Percentiles rank a stretch among this genome's conserved stretches.
These are phyloP conservation scores for Aspergillus novoparasiticus DNA, from an alignment of 2,329 filamentous ascomycete genomes.

Conservation along the genomic window DNA sequence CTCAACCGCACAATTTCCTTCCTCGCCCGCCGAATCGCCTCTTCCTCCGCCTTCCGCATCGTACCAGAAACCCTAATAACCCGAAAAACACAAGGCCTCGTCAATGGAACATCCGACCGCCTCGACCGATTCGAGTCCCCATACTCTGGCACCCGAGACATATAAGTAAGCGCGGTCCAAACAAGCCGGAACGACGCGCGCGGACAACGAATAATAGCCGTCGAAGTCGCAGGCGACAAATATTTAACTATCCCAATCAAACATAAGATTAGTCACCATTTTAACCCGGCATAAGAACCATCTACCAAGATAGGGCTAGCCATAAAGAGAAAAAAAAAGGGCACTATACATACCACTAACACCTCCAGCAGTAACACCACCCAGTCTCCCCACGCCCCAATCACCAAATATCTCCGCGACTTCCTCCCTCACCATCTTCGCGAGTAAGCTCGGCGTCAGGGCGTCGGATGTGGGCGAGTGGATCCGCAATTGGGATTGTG, in stretches of 20 bases:
- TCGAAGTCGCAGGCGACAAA: slow-evolving; percentile 86
- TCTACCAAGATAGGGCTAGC: neutral
- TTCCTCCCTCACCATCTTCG: slow-evolving; percentile 70
- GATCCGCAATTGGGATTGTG: slow-evolving; percentile 68
- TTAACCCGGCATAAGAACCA: neutral
- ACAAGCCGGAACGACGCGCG: slow-evolving; percentile 82
- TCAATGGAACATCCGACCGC: slow-evolving; percentile 24
- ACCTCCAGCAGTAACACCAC: slow-evolving; percentile 68
- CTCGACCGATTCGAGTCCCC: slow-evolving; percentile 33
- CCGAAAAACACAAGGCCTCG: slow-evolving; percentile 70
- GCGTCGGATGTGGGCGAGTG: slow-evolving; percentile 76
- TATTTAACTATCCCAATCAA: slow-evolving; percentile 72
- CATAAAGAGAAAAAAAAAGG: neutral
- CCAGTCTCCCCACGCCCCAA: slow-evolving; percentile 65
- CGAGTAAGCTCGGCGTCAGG: slow-evolving; percentile 66
- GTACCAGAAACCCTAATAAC: slow-evolving; percentile 90
- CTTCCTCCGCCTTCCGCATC: slow-evolving; percentile 87
- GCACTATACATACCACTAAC: slow-evolving; percentile 61
- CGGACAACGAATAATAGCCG: slow-evolving; percentile 83
- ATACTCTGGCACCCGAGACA: slow-evolving; percentile 69
- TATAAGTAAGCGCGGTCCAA: slow-evolving; percentile 85
- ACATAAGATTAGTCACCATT: neutral
- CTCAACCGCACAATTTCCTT: slow-evolving; percentile 69
- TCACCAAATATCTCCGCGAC: slow-evolving; percentile 80
- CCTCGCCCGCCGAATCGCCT: slow-evolving; percentile 78